Evolutionary conservation across 2,329 filamentous ascomycete species (phyloP).

Genomic region (Cyanodermella asteris): DNA sequence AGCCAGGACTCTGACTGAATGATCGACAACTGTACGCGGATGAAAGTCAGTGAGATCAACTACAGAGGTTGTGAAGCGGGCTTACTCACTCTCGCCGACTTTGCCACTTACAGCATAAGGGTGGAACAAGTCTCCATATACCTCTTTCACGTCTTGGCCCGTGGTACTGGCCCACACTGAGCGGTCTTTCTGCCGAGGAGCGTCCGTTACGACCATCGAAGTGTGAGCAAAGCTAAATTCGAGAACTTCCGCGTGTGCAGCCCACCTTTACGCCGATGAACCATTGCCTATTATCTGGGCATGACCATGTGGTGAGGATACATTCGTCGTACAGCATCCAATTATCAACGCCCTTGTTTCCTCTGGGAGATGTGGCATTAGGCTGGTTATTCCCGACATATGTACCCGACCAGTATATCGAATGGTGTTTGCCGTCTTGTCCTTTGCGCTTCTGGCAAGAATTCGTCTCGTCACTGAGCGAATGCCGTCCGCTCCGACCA

Average conservation of each 20-base stretch:
- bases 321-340: constrained; percentile 3
- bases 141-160: constrained; percentile 1
- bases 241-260: neutral
- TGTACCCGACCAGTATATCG: constrained; percentile 3
- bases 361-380: constrained; percentile 1
- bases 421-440: constrained; percentile 2
- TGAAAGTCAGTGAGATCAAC: too few species aligned
- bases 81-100: constrained; percentile 2
- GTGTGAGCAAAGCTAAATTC: neutral
- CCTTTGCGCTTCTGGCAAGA: constrained; percentile 1
- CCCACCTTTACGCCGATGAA: constrained; percentile 4
- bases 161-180: constrained; percentile 3
- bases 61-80: too few species aligned
- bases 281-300: constrained; percentile 3
- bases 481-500: constrained; percentile 3
- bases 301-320: constrained; percentile 4
- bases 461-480: constrained; percentile 3
- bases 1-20: constrained; percentile 2
- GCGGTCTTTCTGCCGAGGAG: constrained; percentile 1
- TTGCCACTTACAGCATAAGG: constrained; percentile 3
- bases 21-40: constrained; percentile 1
- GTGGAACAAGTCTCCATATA: constrained; percentile 2
- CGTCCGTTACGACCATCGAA: neutral
- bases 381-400: constrained; percentile 3
- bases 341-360: constrained; percentile 3